phyloP scores from a whole-genome alignment of 768 basidiomycete genomes.

The Pholiota molesta region DNA sequence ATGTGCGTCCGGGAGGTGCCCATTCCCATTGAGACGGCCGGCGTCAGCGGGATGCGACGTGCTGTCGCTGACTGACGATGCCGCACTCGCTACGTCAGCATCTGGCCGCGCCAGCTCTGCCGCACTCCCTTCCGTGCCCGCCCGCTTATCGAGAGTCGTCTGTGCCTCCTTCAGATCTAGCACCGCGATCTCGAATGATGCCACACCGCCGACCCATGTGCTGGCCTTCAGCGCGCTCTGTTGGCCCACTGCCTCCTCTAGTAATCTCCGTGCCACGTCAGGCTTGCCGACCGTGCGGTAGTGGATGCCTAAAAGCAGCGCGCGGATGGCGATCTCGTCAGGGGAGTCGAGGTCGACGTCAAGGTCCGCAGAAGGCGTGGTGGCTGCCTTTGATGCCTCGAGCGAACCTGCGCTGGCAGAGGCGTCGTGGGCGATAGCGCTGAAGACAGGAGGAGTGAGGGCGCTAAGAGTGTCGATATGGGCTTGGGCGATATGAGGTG shows the following conservation, averaged over 20 bases:
- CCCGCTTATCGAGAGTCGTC: conserved; percentile 23
- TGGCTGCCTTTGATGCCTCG: conserved; percentile 3
- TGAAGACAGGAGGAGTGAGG: conserved; percentile 44
- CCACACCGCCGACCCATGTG: conserved; percentile 70
- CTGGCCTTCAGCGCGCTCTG: conserved; percentile 47
- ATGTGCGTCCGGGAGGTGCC: not conserved
- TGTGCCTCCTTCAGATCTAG: conserved; percentile 66
- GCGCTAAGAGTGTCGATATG: conserved; percentile 60
- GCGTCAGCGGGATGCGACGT: not conserved
- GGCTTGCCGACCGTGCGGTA: conserved; percentile 60
- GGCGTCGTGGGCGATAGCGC: conserved; percentile 1
- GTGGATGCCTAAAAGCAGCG: conserved; percentile 68
- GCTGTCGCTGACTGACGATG: not conserved
- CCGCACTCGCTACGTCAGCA: not conserved
- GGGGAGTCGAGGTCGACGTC: conserved; percentile 61
- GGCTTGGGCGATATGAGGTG: conserved; percentile 50
- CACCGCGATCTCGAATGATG: conserved; percentile 72
- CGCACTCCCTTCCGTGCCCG: not conserved
- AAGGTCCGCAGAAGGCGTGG: conserved; percentile 29
- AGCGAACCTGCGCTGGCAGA: conserved; percentile 9
- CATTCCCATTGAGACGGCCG: not conserved
- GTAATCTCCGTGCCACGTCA: conserved; percentile 45
- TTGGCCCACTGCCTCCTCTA: conserved; percentile 52
- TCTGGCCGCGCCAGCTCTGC: not conserved
- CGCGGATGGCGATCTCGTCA: conserved; percentile 71